Evolutionary conservation across 345 rosid species (phyloP).

Genomic region (Triadica sebifera): DNA sequence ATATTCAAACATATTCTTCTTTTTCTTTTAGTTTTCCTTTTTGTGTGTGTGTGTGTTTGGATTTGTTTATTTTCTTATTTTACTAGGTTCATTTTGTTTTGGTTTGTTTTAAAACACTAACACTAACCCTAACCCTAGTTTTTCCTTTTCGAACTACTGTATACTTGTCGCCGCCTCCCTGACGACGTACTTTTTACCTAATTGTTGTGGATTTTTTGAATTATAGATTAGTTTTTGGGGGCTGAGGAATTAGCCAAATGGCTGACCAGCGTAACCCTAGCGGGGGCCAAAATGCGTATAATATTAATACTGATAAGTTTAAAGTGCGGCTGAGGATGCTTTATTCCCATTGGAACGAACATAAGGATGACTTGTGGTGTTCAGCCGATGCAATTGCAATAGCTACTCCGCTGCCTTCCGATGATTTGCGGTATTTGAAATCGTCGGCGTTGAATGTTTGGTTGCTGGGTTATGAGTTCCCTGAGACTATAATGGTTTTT

Average conservation of each 20-base stretch:
- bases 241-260: neutral
- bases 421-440: constrained; percentile 77
- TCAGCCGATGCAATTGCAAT: constrained; percentile 61
- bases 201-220: neutral
- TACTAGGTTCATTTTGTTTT: neutral
- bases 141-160: neutral
- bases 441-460: constrained; percentile 87
- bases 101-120: neutral
- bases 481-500: constrained; percentile 90
- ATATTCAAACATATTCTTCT: neutral
- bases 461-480: constrained; percentile 93
- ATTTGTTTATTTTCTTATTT: neutral
- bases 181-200: neutral
- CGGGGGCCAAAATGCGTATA: constrained; percentile 35
- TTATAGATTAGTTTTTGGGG: neutral
- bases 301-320: constrained; percentile 57
- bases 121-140: constrained; percentile 17
- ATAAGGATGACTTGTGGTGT: constrained; percentile 62
- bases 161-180: neutral
- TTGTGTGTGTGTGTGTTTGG: neutral
- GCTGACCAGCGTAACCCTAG: constrained; percentile 11
- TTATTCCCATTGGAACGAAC: constrained; percentile 64
- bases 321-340: constrained; percentile 56
- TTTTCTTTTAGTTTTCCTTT: neutral
- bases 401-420: constrained; percentile 83